These are phyloP conservation scores for Chernovozyma aurita DNA, from an alignment of 1,139 yeast genomes.

Conservation along the genomic window DNA sequence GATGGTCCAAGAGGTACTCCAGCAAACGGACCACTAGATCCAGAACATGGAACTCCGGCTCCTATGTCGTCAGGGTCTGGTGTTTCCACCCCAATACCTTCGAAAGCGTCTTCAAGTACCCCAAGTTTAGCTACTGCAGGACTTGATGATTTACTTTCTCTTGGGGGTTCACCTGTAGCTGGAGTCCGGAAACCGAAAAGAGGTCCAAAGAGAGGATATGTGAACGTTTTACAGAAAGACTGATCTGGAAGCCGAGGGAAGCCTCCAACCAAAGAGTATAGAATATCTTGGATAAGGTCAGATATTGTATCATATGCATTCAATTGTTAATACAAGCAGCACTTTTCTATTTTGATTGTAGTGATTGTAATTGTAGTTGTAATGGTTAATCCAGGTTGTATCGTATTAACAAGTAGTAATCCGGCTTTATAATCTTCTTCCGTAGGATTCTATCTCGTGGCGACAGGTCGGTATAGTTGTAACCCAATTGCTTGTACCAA, in stretches of 20 bases:
- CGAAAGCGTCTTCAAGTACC: constrained; percentile 9
- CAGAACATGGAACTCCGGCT: constrained; percentile 6
- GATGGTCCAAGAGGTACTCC: constrained; percentile 6
- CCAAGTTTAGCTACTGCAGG: constrained; percentile 44
- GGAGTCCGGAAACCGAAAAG: constrained; percentile 53
- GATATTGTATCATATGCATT: too few species aligned
- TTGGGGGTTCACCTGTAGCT: constrained; percentile 35
- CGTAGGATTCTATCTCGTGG: constrained; percentile 41
- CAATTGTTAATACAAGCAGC: too few species aligned
- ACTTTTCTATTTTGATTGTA: too few species aligned
- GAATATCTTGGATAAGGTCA: too few species aligned
- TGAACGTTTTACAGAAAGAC: constrained; percentile 54
- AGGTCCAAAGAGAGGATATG: constrained; percentile 71
- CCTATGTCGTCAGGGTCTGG: constrained; percentile 4
- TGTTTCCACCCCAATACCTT: constrained; percentile 8
- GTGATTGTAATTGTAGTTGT: not conserved
- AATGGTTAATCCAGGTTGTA: not conserved
- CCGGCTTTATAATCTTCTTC: constrained; percentile 38
- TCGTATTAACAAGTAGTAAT: constrained; percentile 23
- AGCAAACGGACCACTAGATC: constrained; percentile 2
- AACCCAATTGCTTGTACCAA: constrained; percentile 44
- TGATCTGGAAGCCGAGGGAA: too few species aligned
- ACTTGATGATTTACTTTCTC: constrained; percentile 63
- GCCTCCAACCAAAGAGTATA: too few species aligned
- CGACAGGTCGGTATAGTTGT: constrained; percentile 32